Evolutionary conservation across 2,329 filamentous ascomycete species (phyloP).

Genomic region (Aspergillus sp.): DNA sequence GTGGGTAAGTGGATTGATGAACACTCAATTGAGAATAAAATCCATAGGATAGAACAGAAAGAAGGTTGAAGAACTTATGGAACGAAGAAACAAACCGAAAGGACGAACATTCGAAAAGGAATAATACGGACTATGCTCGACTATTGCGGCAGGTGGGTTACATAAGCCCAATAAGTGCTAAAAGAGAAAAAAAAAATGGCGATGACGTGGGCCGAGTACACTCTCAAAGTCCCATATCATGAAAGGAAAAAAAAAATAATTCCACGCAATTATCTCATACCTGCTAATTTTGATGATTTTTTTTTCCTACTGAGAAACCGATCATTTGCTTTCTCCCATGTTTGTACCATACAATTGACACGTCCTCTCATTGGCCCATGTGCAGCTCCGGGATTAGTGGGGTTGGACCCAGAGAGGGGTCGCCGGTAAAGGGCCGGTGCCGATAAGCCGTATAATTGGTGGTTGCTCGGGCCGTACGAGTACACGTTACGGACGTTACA

Average conservation of each 20-base stretch:
- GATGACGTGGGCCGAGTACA: neutral
- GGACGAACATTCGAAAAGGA: neutral
- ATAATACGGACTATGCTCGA: no score
- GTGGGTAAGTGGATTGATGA: conserved; percentile 1
- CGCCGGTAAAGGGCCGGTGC: neutral
- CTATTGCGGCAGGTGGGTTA: neutral
- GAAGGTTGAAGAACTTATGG: neutral
- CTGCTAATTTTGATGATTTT: neutral
- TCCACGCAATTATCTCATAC: neutral
- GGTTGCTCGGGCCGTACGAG: neutral
- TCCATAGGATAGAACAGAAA: no score
- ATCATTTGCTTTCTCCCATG: neutral
- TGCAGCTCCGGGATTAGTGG: neutral
- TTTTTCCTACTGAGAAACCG: neutral
- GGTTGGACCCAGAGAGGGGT: neutral
- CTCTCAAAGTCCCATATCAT: neutral
- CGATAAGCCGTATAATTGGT: neutral
- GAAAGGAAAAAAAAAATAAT: no score
- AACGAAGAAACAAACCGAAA: neutral
- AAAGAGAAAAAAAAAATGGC: neutral
- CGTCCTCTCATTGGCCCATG: neutral
- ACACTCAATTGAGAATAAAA: no score
- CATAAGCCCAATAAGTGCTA: neutral
- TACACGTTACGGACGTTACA: no score
- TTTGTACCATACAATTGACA: neutral